A percentile compares a stretch with the other conserved stretches of the same genome.
These are phyloP conservation scores for Penicillium roqueforti DNA, from an alignment of 495 filamentous ascomycete genomes.

Conservation along the genomic window DNA sequence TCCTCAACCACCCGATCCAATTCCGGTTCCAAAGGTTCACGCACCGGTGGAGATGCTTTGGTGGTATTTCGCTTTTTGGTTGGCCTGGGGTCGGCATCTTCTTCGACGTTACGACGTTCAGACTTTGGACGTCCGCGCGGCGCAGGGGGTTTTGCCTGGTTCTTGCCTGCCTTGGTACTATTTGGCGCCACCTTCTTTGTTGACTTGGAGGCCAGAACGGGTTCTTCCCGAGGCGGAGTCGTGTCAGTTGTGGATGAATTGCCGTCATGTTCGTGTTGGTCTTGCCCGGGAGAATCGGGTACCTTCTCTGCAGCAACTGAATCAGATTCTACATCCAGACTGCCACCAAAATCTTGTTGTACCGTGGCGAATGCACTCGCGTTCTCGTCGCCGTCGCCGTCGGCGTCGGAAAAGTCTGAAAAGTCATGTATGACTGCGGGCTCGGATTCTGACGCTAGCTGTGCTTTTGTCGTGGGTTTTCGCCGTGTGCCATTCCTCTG, in stretches of 20 bases:
- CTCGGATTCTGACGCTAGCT: constrained; percentile 24
- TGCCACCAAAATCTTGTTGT: constrained; percentile 28
- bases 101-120: constrained; percentile 18
- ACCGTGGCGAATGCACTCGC: constrained; percentile 31
- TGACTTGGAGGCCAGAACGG: constrained; percentile 9
- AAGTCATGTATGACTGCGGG: constrained; percentile 22
- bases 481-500: constrained; percentile 38
- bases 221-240: constrained; percentile 6
- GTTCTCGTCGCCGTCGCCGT: constrained; percentile 38
- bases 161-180: constrained; percentile 11
- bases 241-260: constrained; percentile 27
- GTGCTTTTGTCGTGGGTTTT: constrained; percentile 37
- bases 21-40: constrained; percentile 29
- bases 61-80: constrained; percentile 36
- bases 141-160: constrained; percentile 20
- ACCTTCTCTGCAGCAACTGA: constrained; percentile 19
- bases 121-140: constrained; percentile 33
- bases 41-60: constrained; percentile 7
- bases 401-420: constrained; percentile 40
- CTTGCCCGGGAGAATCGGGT: constrained; percentile 49
- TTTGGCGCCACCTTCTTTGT: constrained; percentile 14
- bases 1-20: constrained; percentile 41
- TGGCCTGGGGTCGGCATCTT: constrained; percentile 25
- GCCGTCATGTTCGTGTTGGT: constrained; percentile 55
- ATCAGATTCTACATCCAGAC: constrained; percentile 19